Evolutionary conservation across 2,329 filamentous ascomycete genomes (phyloP), one percentile per base, ranked within the genome.

Genomic region (Fusarium marasasianum): DNA sequence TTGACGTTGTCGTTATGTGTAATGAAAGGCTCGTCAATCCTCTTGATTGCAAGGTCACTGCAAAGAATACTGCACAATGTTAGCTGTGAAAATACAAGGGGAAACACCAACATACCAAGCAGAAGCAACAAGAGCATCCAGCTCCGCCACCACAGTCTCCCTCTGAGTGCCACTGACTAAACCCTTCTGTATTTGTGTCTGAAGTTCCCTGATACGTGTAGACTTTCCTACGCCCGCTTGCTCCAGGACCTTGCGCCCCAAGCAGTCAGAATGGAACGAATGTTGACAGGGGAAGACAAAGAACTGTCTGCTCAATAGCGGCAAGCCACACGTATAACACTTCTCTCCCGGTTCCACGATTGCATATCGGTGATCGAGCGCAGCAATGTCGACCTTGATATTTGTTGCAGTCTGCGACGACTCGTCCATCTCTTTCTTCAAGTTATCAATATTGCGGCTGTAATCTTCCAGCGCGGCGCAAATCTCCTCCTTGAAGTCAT

Each of bases 221-320:
- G 92, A 91, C 83, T 92, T 94, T 24, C 91, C 92, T 58, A 92
- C 86, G 0, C 94, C 94, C 4, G 92, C 91, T 74, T 94, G 92
- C 81, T 96, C 93, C 60, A 98, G 88, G 2, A 98, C 94, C 79
- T 93, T 93, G 78, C 91, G 92, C 0, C 94, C 96, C 55, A 99
- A 84, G 81, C 96, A 99, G 81, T 99, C 96, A 47, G 94, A 96
- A 82, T 99, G 96, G 80, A 99, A 99, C 8, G 95, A 94, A 83
- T 99, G 96, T 85, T 99, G 96, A 82, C 96, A 99, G 0, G 96
- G 96, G 76, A 99, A 99, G 24, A 99, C 96, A 77, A 98, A 99
- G 83, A 99, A 99, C 78, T 98, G 95, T 61, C 95, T 86, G 79
- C 93, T 95, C 22, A 99, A 87, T 61, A 99, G 84, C 15, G 96